A percentile compares a stretch with the other conserved stretches of the same genome.
These are phyloP conservation scores for Penicillium sp. DNA, from an alignment of 2,329 filamentous ascomycete genomes.

Conservation along the genomic window DNA sequence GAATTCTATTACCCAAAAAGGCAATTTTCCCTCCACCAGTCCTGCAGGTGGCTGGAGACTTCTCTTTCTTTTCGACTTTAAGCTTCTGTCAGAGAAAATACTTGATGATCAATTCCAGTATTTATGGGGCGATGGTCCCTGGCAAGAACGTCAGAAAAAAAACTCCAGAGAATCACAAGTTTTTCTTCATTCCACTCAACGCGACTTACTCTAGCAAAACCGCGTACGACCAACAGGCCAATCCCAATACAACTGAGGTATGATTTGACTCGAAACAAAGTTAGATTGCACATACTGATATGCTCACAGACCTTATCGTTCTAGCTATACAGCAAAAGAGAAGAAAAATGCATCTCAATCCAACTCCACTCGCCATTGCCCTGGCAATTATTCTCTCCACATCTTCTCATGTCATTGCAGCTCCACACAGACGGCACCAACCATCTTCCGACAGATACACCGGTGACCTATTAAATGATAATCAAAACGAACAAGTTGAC, in stretches of 20 bases:
- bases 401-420: slow-evolving; percentile 5
- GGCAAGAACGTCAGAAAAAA: background rate
- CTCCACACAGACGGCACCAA: slow-evolving; percentile 1
- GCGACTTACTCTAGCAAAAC: background rate
- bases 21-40: background rate
- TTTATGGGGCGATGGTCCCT: slow-evolving; percentile 9
- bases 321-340: background rate
- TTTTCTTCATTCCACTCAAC: background rate
- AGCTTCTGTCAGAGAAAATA: background rate
- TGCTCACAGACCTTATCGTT: background rate
- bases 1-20: slow-evolving; percentile 5
- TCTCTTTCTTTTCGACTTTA: background rate
- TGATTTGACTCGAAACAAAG: background rate
- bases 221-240: background rate
- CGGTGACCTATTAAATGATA: background rate
- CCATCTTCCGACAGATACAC: background rate
- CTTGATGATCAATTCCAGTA: slow-evolving; percentile 12
- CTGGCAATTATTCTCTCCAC: slow-evolving; percentile 14
- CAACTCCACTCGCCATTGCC: slow-evolving; percentile 7
- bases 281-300: background rate
- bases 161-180: background rate
- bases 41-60: slow-evolving; percentile 2
- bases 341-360: slow-evolving; percentile 9
- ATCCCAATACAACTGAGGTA: background rate
- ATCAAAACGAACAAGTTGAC: background rate